These are phyloP conservation scores for Monosporascus sp. DNA, from an alignment of 2,329 filamentous ascomycete species.

Conservation along the genomic window DNA sequence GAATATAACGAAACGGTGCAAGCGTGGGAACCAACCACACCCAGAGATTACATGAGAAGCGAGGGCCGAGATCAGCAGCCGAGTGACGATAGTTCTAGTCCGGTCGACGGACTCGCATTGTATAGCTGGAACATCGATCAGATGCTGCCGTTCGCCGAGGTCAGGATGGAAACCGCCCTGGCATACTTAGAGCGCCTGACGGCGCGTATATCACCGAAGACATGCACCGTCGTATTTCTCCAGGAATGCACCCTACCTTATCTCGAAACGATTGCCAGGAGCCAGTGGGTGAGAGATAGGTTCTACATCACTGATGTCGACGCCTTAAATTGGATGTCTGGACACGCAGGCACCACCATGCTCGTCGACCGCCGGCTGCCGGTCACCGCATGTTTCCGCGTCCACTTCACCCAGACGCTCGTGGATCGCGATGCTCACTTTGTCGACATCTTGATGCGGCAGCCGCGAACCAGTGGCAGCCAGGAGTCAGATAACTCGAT, in stretches of 20 bases:
- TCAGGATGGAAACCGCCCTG: conserved; percentile 29
- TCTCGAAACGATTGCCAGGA: background rate
- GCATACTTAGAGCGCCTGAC: conserved; percentile 21
- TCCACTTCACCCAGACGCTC: conserved; percentile 41
- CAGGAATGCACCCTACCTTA: background rate
- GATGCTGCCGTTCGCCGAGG: conserved; percentile 25
- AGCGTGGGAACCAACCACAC: background rate
- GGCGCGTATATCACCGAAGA: background rate
- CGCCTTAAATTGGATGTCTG: background rate
- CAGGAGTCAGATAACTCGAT: conserved; percentile 8
- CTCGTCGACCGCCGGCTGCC: conserved; percentile 43
- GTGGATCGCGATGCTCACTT: conserved; percentile 52
- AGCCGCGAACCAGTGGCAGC: background rate
- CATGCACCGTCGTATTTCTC: background rate
- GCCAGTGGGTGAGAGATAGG: background rate
- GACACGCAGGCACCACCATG: conserved; percentile 46
- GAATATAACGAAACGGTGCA: background rate
- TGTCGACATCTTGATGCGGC: conserved; percentile 38
- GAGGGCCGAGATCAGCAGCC: background rate
- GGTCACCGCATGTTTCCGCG: conserved; percentile 42
- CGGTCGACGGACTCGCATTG: conserved; percentile 12
- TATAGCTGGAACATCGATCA: conserved; percentile 35
- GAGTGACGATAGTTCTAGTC: background rate
- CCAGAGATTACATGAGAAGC: background rate
- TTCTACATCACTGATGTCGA: background rate